phyloP scores from a whole-genome alignment of 805 yeast genomes.

The Lipomyces orientalis region DNA sequence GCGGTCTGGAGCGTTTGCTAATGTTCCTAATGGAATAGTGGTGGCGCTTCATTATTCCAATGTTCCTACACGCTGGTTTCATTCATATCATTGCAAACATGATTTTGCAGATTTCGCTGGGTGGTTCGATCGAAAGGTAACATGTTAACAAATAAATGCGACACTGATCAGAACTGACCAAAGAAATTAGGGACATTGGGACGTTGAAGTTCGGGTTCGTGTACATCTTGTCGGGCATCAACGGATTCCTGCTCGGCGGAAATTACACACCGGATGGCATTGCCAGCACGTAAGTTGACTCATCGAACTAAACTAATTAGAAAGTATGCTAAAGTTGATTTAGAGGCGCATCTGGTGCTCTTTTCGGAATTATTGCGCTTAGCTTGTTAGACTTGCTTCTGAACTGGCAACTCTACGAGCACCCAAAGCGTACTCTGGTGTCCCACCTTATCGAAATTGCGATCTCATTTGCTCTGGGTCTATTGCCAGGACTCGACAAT shows the following conservation, averaged over 20 bases:
- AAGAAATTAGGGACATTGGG: slow-evolving; percentile 53
- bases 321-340: slow-evolving; percentile 41
- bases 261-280: slow-evolving; percentile 71
- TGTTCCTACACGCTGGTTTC: slow-evolving; percentile 76
- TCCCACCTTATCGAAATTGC: slow-evolving; percentile 63
- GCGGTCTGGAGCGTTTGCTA: background rate
- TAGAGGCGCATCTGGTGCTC: slow-evolving; percentile 73
- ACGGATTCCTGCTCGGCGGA: slow-evolving; percentile 71
- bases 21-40: slow-evolving; percentile 45
- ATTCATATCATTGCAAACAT: slow-evolving; percentile 70
- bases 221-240: slow-evolving; percentile 65
- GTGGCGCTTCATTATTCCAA: slow-evolving; percentile 72
- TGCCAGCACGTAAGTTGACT: slow-evolving; percentile 45
- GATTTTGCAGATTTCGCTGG: slow-evolving; percentile 64
- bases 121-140: slow-evolving; percentile 59
- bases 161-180: background rate
- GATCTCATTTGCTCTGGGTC: slow-evolving; percentile 64
- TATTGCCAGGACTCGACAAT: slow-evolving; percentile 76
- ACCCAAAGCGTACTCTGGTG: slow-evolving; percentile 54
- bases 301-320: background rate
- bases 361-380: slow-evolving; percentile 71
- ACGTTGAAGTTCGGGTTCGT: slow-evolving; percentile 57
- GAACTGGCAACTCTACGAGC: slow-evolving; percentile 55
- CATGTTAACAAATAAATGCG: background rate
- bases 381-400: slow-evolving; percentile 61